Percentiles rank a stretch among this genome's conserved stretches.
phyloP scores from a whole-genome alignment of 2,329 filamentous ascomycete genomes.

The Cladosporium sp. region DNA sequence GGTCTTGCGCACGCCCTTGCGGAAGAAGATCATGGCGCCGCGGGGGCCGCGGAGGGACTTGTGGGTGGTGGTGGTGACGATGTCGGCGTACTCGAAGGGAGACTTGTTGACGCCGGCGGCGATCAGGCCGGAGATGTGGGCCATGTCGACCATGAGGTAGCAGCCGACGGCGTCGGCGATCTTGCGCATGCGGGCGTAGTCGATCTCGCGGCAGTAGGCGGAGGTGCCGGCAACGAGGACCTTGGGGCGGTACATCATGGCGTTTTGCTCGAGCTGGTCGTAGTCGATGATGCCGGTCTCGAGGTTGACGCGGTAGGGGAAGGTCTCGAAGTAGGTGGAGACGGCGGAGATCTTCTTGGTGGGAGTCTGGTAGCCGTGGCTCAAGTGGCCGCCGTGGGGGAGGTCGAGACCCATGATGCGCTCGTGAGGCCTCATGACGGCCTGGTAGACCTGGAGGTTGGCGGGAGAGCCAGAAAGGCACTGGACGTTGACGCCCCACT shows the following conservation, averaged over 20 bases:
- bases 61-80: slow-evolving; percentile 98
- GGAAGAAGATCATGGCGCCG: slow-evolving; percentile 99
- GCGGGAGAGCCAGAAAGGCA: slow-evolving; percentile 74
- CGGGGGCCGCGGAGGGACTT: slow-evolving; percentile 96
- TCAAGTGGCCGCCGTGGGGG: slow-evolving; percentile 91
- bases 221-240: slow-evolving; percentile 93
- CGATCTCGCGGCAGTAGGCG: slow-evolving; percentile 95
- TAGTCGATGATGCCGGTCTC: slow-evolving; percentile 97
- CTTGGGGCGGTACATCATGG: slow-evolving; percentile 89
- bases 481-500: slow-evolving; percentile 99
- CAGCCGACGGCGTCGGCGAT: slow-evolving; percentile 90
- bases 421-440: slow-evolving; percentile 85
- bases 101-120: slow-evolving; percentile 89
- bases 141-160: slow-evolving; percentile 96
- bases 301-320: slow-evolving; percentile 87
- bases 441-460: slow-evolving; percentile 82
- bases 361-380: slow-evolving; percentile 94
- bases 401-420: slow-evolving; percentile 95
- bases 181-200: slow-evolving; percentile 93
- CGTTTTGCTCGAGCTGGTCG: slow-evolving; percentile 83
- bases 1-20: slow-evolving; percentile 86
- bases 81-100: slow-evolving; percentile 86
- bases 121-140: slow-evolving; percentile 94
- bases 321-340: slow-evolving; percentile 98
- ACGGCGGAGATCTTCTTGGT: slow-evolving; percentile 80